Base-by-base conservation (phyloP, 2,329 filamentous ascomycete species). In the Penicillium sp. region DNA sequence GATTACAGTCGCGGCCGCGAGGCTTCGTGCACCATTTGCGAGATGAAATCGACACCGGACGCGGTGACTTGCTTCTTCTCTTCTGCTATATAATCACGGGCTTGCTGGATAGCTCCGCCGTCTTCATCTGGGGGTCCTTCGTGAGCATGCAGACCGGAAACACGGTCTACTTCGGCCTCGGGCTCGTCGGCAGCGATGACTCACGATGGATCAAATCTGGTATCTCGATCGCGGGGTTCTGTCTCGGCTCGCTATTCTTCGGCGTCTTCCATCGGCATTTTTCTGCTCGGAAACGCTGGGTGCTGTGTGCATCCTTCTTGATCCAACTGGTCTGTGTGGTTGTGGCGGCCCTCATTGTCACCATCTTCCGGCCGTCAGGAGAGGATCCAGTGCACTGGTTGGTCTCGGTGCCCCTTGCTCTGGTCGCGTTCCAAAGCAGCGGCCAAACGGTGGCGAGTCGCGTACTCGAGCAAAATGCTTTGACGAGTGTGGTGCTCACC, bases 101-200 rank as follows among this genome's bases (percentile, higher is more conserved):
- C 4, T 73, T 91, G 9, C 76, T 89, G 6, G 87, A 91, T 68
- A 88, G 84, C 67, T 82, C 85, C 2, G 82, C 85, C 2, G 85
- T 87, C 40, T 84, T 83, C 48, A 85, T 85, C 37, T 90, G 85
- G 83, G 85, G 86, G 9, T 84, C 84, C 3, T 91, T 91, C 58
- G 86, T 89, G 36, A 87, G 83, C 59, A 90, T 90, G 86, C 87
- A 90, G 63, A 90, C 86, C 29, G 86, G 85, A 80, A 91, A 91
- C 67, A 90, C 87, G 4, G 80, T 91, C 41, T 91, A 89, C 64
- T 74, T 90, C 11, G 87, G 86, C 7, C 77, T 90, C 3, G 87
- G 87, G 3, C 72, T 90, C n/a, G 50, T 59, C 11, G 64, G 63
- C 3, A 76, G 81, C 7, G 78, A 80, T 0, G 65, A 61, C 3